Base-by-base conservation (phyloP, 495 filamentous ascomycete species). In the Tuber microsphaerosporum region DNA sequence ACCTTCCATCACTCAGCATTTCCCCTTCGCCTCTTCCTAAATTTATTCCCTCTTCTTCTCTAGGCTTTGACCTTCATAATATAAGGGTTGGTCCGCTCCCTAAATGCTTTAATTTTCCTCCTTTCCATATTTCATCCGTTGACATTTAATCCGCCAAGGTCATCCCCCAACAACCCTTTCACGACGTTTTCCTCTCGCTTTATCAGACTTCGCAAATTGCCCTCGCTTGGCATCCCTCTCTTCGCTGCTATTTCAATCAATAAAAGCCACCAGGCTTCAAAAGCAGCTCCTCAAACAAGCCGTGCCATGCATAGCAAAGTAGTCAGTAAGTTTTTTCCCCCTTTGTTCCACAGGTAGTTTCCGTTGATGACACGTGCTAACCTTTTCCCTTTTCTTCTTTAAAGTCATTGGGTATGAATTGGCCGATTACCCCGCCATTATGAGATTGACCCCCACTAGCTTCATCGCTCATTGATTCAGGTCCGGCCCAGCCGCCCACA, bases 401-500 rank as follows among this genome's bases (percentile, higher is more conserved):
- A 68, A 39, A 84, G 82, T 82, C 71, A 84, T 84, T 73, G 82
- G 84, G 81, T 84, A 82, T 71, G 75, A 69, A 37, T 69, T 76
- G 10, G 26, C 56, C 56, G 31, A 70, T 74, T 75, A 79, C 81
- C 83, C 75, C 76, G 71, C 71, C 75, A 79, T 74, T 77, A 71
- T 79, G 37, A 80, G 85, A 85, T 93, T 82, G 31, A 20, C 26
- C 22, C 26, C 61, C 45, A 37, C 71, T 81, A 43, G 73, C 61
- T 73, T 46, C 65, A 69, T 46, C 22, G 46, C 44, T 34, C 37
- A 26, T 65, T 12, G n/a, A 51, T 90, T 93, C 85, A 93, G 94
- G 86, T 98, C 95, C 74, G 95, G 95, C 87, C 95, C 95, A 73
- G 95, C 93, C 78, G 95, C 93, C 83, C 95, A 99, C 87, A 98